Percentiles rank a stretch among this genome's conserved stretches.
These are phyloP conservation scores for Gossypium trilobum DNA, from an alignment of 441 rosid species.

Conservation along the genomic window DNA sequence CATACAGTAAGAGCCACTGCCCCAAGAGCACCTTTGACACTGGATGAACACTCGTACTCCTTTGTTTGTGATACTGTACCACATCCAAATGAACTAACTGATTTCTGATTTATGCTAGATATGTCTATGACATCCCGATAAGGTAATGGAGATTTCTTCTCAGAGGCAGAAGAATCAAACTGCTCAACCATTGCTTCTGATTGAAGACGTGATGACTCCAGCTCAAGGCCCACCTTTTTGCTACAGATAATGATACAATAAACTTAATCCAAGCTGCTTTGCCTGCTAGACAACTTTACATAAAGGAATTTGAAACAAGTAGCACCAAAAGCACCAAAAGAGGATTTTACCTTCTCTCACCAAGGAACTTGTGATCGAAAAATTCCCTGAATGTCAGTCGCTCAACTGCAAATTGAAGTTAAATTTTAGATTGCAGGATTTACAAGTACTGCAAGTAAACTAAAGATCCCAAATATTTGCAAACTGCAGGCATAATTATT, in stretches of 20 bases:
- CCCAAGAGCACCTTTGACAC: conserved; percentile 22
- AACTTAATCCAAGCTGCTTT: conserved; percentile 15
- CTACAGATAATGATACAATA: conserved; percentile 30
- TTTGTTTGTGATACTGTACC: conserved; percentile 19
- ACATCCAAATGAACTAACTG: conserved; percentile 21
- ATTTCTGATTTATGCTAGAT: conserved; percentile 16
- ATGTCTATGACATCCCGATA: conserved; percentile 14
- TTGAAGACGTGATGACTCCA: conserved; percentile 17
- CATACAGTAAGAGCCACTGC: conserved; percentile 19
- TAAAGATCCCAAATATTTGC: neutral
- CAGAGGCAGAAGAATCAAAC: conserved; percentile 27
- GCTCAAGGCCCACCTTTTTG: conserved; percentile 25
- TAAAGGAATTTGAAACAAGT: neutral
- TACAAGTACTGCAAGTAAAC: neutral
- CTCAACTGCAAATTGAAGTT: conserved; percentile 43
- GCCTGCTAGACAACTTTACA: conserved; percentile 10
- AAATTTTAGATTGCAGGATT: neutral
- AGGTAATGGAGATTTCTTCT: conserved; percentile 26
- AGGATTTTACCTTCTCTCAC: conserved; percentile 46
- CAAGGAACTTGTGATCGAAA: conserved; percentile 61
- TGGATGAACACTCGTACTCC: conserved; percentile 26
- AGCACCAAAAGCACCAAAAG: conserved; percentile 1
- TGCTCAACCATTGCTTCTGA: conserved; percentile 22
- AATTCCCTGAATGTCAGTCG: conserved; percentile 63
- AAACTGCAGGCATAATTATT: neutral